These are phyloP conservation scores for Phylloporus sp. DNA, from an alignment of 768 basidiomycete genomes.

Conservation along the genomic window DNA sequence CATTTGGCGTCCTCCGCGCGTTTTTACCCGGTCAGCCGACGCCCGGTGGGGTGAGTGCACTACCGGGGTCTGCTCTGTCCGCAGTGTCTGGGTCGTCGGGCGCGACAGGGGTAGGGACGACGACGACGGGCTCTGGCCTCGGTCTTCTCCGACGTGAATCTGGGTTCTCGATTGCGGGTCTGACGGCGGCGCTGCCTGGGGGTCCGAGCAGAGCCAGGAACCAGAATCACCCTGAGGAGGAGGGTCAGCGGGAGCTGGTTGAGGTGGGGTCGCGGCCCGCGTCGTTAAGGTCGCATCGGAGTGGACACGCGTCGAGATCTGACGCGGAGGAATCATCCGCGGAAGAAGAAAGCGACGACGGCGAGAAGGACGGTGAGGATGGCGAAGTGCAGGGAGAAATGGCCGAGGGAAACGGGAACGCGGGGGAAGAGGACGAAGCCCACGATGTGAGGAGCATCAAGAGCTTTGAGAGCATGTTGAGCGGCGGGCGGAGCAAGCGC, in stretches of 20 bases:
- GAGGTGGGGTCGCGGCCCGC: constrained; percentile 49
- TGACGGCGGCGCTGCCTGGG: constrained; percentile 59
- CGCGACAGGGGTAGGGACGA: neutral
- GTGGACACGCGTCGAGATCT: constrained; percentile 8
- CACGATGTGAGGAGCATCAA: constrained; percentile 70
- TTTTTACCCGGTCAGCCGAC: constrained; percentile 48
- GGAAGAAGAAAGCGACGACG: constrained; percentile 14
- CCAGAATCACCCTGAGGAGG: constrained; percentile 23
- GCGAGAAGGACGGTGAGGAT: constrained; percentile 25
- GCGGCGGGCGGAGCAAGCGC: constrained; percentile 23
- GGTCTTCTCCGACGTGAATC: constrained; percentile 70
- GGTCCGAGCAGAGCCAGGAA: constrained; percentile 11
- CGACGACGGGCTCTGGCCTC: constrained; percentile 36
- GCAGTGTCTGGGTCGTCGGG: neutral
- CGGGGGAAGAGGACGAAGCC: constrained; percentile 23
- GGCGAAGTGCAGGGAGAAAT: constrained; percentile 24
- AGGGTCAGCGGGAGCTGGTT: constrained; percentile 47
- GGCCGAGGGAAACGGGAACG: constrained; percentile 18
- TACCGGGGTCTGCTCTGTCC: constrained; percentile 10
- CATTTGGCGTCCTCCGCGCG: constrained; percentile 81
- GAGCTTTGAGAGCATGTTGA: constrained; percentile 87
- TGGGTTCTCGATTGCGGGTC: constrained; percentile 76
- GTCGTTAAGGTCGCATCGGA: constrained; percentile 37
- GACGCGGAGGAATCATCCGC: constrained; percentile 16
- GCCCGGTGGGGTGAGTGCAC: neutral